Conservation (phyloP, 176 grass and related monocot species). For the Chrysopogon serrulatus region DNA sequence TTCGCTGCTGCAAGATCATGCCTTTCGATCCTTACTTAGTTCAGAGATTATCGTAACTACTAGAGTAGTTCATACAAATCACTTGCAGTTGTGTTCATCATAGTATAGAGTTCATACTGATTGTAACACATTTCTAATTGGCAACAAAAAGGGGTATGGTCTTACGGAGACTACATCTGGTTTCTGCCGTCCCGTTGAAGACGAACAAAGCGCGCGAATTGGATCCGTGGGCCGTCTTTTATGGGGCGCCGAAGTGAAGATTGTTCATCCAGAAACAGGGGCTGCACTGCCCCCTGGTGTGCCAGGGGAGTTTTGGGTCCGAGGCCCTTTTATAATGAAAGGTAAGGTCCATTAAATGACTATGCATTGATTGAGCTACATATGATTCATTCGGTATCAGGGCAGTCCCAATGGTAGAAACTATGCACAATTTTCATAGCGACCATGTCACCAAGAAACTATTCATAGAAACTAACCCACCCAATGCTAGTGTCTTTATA, state of each 20-base stretch:
- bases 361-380: no score
- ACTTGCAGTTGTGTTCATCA: not conserved
- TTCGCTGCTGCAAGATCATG: not conserved
- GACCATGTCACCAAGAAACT: no score
- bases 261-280: constrained; percentile 40
- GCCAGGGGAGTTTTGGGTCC: constrained; percentile 40
- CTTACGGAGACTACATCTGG: constrained; percentile 43
- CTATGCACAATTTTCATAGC: no score
- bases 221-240: constrained; percentile 37
- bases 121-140: not conserved
- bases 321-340: constrained; percentile 51
- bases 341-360: not conserved
- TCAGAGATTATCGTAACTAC: not conserved
- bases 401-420: no score
- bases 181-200: constrained; percentile 7
- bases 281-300: constrained; percentile 26
- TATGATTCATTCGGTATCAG: not conserved
- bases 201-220: constrained; percentile 1
- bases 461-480: no score
- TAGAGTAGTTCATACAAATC: not conserved
- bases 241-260: constrained; percentile 33
- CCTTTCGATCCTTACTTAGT: not conserved
- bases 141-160: constrained; percentile 59
- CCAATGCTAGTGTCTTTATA: no score
- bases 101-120: no score